These are phyloP conservation scores for Aureobasidium sp. DNA, from an alignment of 2,329 filamentous ascomycete species.

Conservation along the genomic window DNA sequence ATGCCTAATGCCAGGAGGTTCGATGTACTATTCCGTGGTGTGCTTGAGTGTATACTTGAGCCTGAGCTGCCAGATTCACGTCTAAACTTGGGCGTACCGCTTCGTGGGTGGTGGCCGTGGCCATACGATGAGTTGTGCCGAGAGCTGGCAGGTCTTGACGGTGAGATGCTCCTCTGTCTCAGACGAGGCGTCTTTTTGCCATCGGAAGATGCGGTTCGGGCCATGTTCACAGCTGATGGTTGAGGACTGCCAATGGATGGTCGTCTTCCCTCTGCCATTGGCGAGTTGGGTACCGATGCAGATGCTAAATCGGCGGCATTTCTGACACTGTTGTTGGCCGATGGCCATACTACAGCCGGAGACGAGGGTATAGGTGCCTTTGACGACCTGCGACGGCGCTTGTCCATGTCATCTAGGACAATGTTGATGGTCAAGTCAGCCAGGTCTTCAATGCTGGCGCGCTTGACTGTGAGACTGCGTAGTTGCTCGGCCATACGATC, in stretches of 20 bases:
- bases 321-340: conserved; percentile 53
- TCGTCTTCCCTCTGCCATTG: conserved; percentile 40
- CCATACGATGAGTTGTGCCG: conserved; percentile 58
- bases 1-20: conserved; percentile 65
- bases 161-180: conserved; percentile 69
- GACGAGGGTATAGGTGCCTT: conserved; percentile 65
- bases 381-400: conserved; percentile 75
- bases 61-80: conserved; percentile 92
- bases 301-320: conserved; percentile 57
- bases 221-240: conserved; percentile 29
- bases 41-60: conserved; percentile 55
- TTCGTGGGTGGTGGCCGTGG: conserved; percentile 57
- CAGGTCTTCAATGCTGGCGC: conserved; percentile 80
- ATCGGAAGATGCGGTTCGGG: conserved; percentile 51
- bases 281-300: conserved; percentile 58
- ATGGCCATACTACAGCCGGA: conserved; percentile 62
- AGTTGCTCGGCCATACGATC: conserved; percentile 88
- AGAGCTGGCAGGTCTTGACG: conserved; percentile 65
- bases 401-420: conserved; percentile 94
- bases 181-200: conserved; percentile 26
- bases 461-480: conserved; percentile 78
- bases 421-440: conserved; percentile 86
- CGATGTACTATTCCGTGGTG: conserved; percentile 59
- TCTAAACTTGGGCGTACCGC: conserved; percentile 62
- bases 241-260: conserved; percentile 43